Percentiles rank a stretch among this genome's conserved stretches.
Evolutionary conservation across 2,329 filamentous ascomycete species (phyloP).

Genomic region (Paraphoma chrysanthemicola): DNA sequence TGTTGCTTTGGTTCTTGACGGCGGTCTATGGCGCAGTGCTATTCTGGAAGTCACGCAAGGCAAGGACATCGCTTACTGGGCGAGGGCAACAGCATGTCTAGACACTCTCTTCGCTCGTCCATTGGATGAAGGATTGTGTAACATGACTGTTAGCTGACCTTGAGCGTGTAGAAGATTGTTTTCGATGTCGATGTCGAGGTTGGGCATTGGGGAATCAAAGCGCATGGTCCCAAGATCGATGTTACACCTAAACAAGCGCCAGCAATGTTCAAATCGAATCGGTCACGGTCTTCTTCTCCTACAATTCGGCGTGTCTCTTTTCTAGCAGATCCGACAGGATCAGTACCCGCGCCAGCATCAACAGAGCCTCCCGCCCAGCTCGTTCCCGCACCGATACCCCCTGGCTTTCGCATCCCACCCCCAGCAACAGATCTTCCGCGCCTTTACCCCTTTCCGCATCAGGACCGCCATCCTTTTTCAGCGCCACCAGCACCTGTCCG

Average conservation of each 20-base stretch:
- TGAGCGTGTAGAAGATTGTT: constrained; percentile 3
- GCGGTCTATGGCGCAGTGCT: constrained; percentile 63
- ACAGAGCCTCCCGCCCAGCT: background rate
- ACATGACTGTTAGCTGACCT: constrained; percentile 7
- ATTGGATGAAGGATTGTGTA: background rate
- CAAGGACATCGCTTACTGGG: constrained; percentile 32
- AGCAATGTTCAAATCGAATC: background rate
- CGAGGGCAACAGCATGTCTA: constrained; percentile 31
- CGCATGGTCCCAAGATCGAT: background rate
- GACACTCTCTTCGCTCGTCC: constrained; percentile 2
- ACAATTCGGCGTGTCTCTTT: background rate
- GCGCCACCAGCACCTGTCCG: background rate
- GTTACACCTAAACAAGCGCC: background rate
- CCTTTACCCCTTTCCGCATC: background rate
- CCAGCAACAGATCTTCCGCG: background rate
- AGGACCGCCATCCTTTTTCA: constrained; percentile 5
- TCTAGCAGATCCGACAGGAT: background rate
- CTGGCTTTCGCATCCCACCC: constrained; percentile 1
- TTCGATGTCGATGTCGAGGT: constrained; percentile 10
- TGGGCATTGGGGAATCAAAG: background rate
- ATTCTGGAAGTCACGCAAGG: constrained; percentile 57
- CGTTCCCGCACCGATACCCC: constrained; percentile 5
- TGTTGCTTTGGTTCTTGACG: constrained; percentile 77
- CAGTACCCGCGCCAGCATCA: background rate
- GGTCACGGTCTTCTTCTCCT: background rate